Conservation (phyloP, 176 grass and related monocot genomes). For the Raddia distichophylla region DNA sequence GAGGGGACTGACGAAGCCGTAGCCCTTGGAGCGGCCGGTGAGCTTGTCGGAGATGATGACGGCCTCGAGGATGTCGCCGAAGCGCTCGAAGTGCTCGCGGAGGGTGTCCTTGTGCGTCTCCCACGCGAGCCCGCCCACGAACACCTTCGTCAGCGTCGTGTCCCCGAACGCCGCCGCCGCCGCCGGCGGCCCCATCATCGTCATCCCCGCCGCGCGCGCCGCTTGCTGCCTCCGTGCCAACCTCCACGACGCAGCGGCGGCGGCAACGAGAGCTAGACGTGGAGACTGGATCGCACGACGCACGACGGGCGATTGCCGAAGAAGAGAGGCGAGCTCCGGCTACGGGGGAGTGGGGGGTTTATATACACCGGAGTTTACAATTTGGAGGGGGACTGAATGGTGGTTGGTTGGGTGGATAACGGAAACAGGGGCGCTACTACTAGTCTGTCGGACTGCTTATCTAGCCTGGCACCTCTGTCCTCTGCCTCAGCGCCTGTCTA, state of each 20-base stretch:
- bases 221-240: neutral
- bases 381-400: neutral
- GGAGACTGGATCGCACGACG: neutral
- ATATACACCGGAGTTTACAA: constrained; percentile 44
- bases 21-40: constrained; percentile 98
- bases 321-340: neutral
- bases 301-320: constrained; percentile 21
- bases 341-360: neutral
- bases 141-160: constrained; percentile 95
- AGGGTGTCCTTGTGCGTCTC: constrained; percentile 97
- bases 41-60: constrained; percentile 99
- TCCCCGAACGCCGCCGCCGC: constrained; percentile 83
- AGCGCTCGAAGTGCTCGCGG: constrained; percentile 88
- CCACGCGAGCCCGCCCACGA: constrained; percentile 97
- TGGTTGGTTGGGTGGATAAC: constrained; percentile 42
- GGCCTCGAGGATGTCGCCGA: constrained; percentile 94
- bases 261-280: neutral
- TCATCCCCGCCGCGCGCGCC: too few species aligned
- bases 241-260: constrained; percentile 23
- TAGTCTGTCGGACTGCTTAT: constrained; percentile 40
- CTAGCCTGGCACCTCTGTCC: constrained; percentile 43
- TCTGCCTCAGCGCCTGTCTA: too few species aligned
- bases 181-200: too few species aligned
- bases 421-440: constrained; percentile 43
- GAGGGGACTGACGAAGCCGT: constrained; percentile 68